Percentiles rank a stretch among this genome's conserved stretches.
Evolutionary conservation across 176 grass and related monocot species (phyloP).

Genomic region (Paspalum vaginatum): DNA sequence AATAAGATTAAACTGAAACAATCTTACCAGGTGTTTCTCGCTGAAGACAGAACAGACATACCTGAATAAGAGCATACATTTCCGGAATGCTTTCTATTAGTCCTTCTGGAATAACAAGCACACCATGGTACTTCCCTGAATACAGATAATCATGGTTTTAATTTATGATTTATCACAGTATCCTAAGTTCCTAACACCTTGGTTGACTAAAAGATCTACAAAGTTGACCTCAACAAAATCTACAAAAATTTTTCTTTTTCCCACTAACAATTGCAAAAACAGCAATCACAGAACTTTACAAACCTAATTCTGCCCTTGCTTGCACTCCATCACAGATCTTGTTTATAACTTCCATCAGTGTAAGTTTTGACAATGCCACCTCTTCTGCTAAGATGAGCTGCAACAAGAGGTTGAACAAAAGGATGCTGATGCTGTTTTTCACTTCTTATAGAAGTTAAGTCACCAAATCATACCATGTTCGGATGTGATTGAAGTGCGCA

Average conservation of each 20-base stretch:
- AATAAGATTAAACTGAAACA: neutral
- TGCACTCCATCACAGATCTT: conserved; percentile 81
- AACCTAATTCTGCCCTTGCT: conserved; percentile 74
- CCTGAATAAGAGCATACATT: conserved; percentile 82
- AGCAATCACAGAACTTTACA: conserved; percentile 9
- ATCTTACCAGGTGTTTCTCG: neutral
- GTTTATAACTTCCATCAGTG: conserved; percentile 64
- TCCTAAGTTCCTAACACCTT: neutral
- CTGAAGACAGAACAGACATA: conserved; percentile 29
- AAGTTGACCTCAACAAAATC: neutral
- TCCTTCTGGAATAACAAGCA: conserved; percentile 76
- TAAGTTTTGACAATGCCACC: conserved; percentile 78
- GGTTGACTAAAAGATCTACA: neutral
- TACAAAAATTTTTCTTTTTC: neutral
- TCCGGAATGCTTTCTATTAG: conserved; percentile 78
- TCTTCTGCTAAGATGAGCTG: conserved; percentile 83
- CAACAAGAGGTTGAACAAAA: neutral
- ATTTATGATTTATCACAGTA: neutral
- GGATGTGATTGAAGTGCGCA: conserved; percentile 84
- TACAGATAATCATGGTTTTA: conserved; percentile 24
- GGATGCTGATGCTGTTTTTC: neutral
- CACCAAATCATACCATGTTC: conserved; percentile 65
- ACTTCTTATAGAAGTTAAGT: neutral
- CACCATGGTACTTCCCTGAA: conserved; percentile 74
- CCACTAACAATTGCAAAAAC: neutral